These are phyloP conservation scores for Phaeomoniella chlamydospora DNA, from an alignment of 2,329 filamentous ascomycete species.

Conservation along the genomic window DNA sequence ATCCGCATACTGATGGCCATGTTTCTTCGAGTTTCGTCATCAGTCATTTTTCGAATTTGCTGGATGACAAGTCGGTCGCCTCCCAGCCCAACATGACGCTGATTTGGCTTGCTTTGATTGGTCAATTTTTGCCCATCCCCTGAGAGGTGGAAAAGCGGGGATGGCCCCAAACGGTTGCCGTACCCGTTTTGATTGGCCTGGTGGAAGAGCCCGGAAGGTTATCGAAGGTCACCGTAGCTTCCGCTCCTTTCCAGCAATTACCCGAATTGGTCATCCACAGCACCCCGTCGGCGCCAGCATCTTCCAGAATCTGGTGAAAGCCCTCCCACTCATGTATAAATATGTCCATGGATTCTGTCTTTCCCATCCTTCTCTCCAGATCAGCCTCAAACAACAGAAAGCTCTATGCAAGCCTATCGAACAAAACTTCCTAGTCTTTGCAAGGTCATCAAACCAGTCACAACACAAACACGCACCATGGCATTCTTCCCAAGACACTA, in stretches of 20 bases:
- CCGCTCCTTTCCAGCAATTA: conserved; percentile 6
- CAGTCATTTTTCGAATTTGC: too few relatives aligned
- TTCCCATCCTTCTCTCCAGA: background rate
- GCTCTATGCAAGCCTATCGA: conserved; percentile 13
- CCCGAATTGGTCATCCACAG: conserved; percentile 3
- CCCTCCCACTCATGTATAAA: conserved; percentile 3
- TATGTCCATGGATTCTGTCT: conserved; percentile 3
- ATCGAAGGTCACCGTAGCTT: conserved; percentile 7
- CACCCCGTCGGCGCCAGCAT: conserved; percentile 5
- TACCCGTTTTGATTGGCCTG: conserved; percentile 8
- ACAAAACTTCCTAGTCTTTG: conserved; percentile 6
- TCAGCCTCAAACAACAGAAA: conserved; percentile 9
- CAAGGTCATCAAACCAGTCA: conserved; percentile 9
- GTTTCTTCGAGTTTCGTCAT: too few relatives aligned
- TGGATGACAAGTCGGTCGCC: too few relatives aligned
- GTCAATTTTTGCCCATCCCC: too few relatives aligned
- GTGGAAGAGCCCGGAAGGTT: conserved; percentile 5
- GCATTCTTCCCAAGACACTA: conserved; percentile 23
- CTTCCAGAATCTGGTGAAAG: conserved; percentile 2
- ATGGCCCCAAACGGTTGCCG: conserved; percentile 1
- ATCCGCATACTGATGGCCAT: too few relatives aligned
- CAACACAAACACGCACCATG: conserved; percentile 17
- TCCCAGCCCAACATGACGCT: too few relatives aligned
- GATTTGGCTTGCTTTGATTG: too few relatives aligned
- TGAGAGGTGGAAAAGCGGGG: too few relatives aligned